Conservation (phyloP, 257 asterid species). For the Salvia miltiorrhiza region DNA sequence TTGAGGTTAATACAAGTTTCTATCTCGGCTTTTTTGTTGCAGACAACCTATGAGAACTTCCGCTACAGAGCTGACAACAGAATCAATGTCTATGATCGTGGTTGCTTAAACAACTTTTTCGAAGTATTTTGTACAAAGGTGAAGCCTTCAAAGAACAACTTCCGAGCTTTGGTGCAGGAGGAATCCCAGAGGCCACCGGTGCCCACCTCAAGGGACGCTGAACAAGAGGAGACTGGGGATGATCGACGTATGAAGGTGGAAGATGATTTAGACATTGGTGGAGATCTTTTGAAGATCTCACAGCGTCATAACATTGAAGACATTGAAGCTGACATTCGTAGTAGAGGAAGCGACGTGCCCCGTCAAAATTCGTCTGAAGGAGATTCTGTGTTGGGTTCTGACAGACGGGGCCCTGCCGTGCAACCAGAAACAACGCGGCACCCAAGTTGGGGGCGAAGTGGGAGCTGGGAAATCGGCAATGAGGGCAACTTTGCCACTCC, state of each 20-base stretch:
- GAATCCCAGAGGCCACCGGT: slow-evolving; percentile 61
- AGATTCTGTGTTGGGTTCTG: slow-evolving; percentile 70
- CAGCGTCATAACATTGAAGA: slow-evolving; percentile 94
- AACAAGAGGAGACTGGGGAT: slow-evolving; percentile 43
- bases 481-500: slow-evolving; percentile 44
- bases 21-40: slow-evolving; percentile 26
- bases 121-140: slow-evolving; percentile 91
- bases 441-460: slow-evolving; percentile 68
- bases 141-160: slow-evolving; percentile 82
- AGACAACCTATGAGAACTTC: slow-evolving; percentile 97
- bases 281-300: slow-evolving; percentile 88
- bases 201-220: slow-evolving; percentile 53
- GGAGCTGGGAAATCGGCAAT: slow-evolving; percentile 57
- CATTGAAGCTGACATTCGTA: slow-evolving; percentile 82
- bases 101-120: slow-evolving; percentile 66
- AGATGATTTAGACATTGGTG: slow-evolving; percentile 86
- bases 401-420: slow-evolving; percentile 46
- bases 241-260: slow-evolving; percentile 73
- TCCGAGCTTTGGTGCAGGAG: slow-evolving; percentile 75
- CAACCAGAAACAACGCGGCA: slow-evolving; percentile 47
- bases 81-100: slow-evolving; percentile 78
- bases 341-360: slow-evolving; percentile 82
- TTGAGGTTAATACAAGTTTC: slow-evolving; percentile 1
- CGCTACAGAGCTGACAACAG: slow-evolving; percentile 89
- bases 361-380: slow-evolving; percentile 66